Base-by-base conservation (phyloP, 352 stramenopile species). In the Phytopythium mirpurense region DNA sequence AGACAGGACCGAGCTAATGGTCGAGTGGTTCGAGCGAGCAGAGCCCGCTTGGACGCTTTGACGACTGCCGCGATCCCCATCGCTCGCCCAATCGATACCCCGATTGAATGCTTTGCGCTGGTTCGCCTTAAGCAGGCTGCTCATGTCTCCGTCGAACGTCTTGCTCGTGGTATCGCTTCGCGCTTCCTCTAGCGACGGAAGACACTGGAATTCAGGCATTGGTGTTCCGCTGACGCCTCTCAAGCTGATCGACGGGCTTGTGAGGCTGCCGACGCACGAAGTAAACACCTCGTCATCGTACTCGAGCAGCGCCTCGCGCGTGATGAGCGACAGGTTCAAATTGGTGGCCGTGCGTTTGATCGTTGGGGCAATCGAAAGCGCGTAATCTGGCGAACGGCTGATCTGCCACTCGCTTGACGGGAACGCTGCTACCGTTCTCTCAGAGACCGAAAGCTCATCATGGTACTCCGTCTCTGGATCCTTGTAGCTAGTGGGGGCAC, bases 211-310 rank as follows among this genome's bases (percentile, higher is more conserved):
- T 10, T 18, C 16, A 14, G 48, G 34, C 15, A 19, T 45, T 10
- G 48, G 46, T 2, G 46, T 31, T 31, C 16, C 29, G 19, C 29
- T 32, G 2, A 32, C 10, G 11, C 26, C 31, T 37, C 27, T 23
- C 10, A 37, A 24, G n/a, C 40, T 29, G 11, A 35, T 37, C 6
- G 7, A 24, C 8, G 29, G 27, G 3, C 23, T 14, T 14, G 12
- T 23, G 19, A 1, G 12, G 29, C 19, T 40, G 12, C 48, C 41
- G 6, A 50, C n/a, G 12, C 60, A 34, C 24, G 58, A 62, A 1
- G 51, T 52, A 43, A 91, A 91, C 1, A 91, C 81, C 14, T 67
- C 73, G 4, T 70, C 78, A 42, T 91, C 81, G 42, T 91, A 91
- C 40, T 83, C 72, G 35, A 77, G 56, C 12, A 89, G 54, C 24